Evolutionary conservation across 2,329 filamentous ascomycete genomes (phyloP).

Genomic region (Colletotrichum lindemuthianum): DNA sequence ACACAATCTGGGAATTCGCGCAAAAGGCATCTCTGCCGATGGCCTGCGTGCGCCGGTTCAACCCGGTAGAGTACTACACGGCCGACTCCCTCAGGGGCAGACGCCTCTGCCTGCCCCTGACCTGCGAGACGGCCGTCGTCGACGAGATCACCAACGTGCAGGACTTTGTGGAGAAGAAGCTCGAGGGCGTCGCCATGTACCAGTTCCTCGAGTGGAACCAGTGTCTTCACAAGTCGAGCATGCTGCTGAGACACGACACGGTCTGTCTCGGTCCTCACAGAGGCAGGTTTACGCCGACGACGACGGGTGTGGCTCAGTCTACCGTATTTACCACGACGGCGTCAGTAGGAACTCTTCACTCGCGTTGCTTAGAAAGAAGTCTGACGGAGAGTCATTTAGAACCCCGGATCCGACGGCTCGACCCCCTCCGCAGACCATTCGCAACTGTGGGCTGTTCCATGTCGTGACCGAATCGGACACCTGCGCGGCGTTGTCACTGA

Average conservation of each 20-base stretch:
- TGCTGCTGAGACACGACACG: constrained; percentile 12
- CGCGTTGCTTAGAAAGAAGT: not conserved
- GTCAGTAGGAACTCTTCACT: not conserved
- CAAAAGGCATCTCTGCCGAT: constrained; percentile 8
- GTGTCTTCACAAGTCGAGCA: constrained; percentile 12
- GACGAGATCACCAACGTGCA: constrained; percentile 2
- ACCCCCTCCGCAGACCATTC: constrained; percentile 1
- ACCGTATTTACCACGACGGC: constrained; percentile 9
- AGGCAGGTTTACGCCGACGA: constrained; percentile 5
- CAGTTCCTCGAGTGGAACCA: constrained; percentile 17
- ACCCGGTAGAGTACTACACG: not conserved
- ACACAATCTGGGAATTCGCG: constrained; percentile 1
- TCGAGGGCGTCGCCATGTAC: constrained; percentile 6
- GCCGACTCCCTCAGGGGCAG: not conserved
- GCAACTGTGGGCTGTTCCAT: constrained; percentile 5
- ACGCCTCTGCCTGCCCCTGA: constrained; percentile 11
- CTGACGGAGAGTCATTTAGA: not conserved
- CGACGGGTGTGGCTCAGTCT: not conserved
- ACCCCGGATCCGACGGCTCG: constrained; percentile 2
- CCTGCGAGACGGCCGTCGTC: constrained; percentile 10
- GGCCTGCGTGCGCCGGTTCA: constrained; percentile 7
- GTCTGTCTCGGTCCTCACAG: constrained; percentile 10
- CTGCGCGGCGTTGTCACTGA: not conserved
- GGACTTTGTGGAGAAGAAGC: constrained; percentile 8
- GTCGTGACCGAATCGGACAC: not conserved